Percentiles rank a stretch among this genome's conserved stretches.
Conservation (phyloP, 345 rosid genomes). For the Gossypium sturtianum region DNA sequence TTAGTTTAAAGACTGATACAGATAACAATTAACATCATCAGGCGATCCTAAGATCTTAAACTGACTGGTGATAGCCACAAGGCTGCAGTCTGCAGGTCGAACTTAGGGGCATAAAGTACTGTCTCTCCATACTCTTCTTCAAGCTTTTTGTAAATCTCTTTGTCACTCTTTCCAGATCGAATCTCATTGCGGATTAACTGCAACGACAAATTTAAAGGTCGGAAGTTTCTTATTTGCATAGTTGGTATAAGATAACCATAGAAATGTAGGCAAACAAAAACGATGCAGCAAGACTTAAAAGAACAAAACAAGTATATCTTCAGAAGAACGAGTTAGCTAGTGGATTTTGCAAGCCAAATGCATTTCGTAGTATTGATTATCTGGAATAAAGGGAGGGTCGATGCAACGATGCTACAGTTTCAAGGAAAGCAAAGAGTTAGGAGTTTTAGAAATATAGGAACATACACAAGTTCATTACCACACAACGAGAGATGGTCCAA, state of each 20-base stretch:
- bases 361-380: neutral
- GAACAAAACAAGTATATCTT: neutral
- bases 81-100: constrained; percentile 88
- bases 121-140: constrained; percentile 96
- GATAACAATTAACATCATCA: neutral
- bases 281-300: neutral
- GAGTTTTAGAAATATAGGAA: neutral
- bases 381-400: neutral
- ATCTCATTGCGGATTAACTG: constrained; percentile 95
- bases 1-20: constrained; percentile 6
- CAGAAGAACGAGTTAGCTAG: neutral
- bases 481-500: neutral
- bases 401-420: neutral
- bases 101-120: constrained; percentile 86
- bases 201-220: constrained; percentile 8
- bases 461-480: neutral
- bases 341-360: neutral
- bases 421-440: neutral
- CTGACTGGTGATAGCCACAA: constrained; percentile 90
- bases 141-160: constrained; percentile 84
- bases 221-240: neutral
- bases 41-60: constrained; percentile 11
- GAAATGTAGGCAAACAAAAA: neutral
- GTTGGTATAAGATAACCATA: neutral
- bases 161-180: constrained; percentile 75